These are phyloP conservation scores for Salvia hispanica DNA, from an alignment of 257 asterid species.

Conservation along the genomic window DNA sequence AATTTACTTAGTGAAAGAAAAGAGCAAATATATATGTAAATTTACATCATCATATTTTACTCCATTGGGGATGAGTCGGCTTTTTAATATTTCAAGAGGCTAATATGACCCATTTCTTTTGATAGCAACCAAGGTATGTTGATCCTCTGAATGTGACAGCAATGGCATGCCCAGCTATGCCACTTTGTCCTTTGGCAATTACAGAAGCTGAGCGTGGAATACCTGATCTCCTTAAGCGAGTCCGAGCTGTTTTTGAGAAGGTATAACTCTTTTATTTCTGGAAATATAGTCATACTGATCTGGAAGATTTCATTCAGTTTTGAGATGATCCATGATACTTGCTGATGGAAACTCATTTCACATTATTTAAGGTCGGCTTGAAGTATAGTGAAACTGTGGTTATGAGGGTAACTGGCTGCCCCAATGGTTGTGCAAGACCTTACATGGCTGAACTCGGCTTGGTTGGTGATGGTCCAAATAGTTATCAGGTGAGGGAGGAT, in stretches of 20 bases:
- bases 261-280: slow-evolving; percentile 40
- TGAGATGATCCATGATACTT: too few species aligned
- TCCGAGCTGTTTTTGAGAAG: slow-evolving; percentile 80
- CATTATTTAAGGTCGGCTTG: slow-evolving; percentile 78
- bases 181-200: slow-evolving; percentile 90
- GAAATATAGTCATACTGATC: slow-evolving; percentile 23
- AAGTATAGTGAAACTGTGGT: slow-evolving; percentile 83
- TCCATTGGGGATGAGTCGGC: background rate
- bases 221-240: slow-evolving; percentile 89
- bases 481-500: slow-evolving; percentile 72
- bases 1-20: slow-evolving; percentile 16
- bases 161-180: slow-evolving; percentile 99
- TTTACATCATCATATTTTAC: background rate
- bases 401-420: slow-evolving; percentile 95
- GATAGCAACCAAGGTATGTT: slow-evolving; percentile 85
- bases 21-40: background rate
- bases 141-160: slow-evolving; percentile 94
- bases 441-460: slow-evolving; percentile 99
- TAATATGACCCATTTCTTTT: slow-evolving; percentile 21
- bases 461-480: slow-evolving; percentile 96
- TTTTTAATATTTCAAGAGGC: slow-evolving; percentile 19
- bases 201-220: slow-evolving; percentile 99
- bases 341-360: slow-evolving; percentile 16
- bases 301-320: slow-evolving; percentile 9
- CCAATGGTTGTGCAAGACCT: slow-evolving; percentile 98